Conservation (phyloP, 257 asterid species). For the Fraxinus americana region DNA sequence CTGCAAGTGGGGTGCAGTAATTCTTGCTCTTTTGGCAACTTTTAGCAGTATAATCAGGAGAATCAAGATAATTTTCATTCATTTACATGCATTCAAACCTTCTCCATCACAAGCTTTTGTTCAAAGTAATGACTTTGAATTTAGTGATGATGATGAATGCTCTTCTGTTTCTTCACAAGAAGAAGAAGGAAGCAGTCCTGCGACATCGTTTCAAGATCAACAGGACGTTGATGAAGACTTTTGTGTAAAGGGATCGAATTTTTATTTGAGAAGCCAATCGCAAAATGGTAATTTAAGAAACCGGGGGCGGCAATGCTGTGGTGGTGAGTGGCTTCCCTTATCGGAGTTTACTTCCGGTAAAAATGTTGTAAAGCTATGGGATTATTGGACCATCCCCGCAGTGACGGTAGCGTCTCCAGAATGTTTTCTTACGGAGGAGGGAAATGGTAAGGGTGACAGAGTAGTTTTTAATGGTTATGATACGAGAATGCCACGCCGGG, state of each 20-base stretch:
- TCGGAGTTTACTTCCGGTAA: conserved; percentile 54
- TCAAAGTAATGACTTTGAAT: conserved; percentile 48
- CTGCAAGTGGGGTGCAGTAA: conserved; percentile 90
- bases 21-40: conserved; percentile 68
- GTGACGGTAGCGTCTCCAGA: conserved; percentile 25
- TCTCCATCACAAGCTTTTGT: conserved; percentile 24
- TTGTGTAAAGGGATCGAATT: conserved; percentile 46
- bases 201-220: conserved; percentile 37
- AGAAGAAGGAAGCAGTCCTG: conserved; percentile 26
- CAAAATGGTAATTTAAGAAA: conserved; percentile 40
- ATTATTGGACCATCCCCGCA: conserved; percentile 35
- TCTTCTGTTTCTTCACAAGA: conserved; percentile 43
- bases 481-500: conserved; percentile 48
- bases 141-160: conserved; percentile 53
- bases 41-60: conserved; percentile 58
- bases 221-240: conserved; percentile 44
- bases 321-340: conserved; percentile 36
- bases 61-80: conserved; percentile 50
- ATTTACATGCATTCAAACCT: conserved; percentile 45
- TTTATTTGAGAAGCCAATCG: conserved; percentile 23
- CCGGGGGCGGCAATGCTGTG: conserved; percentile 33
- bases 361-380: conserved; percentile 88
- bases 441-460: conserved; percentile 37
- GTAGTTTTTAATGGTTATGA: conserved; percentile 65
- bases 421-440: conserved; percentile 47